Evolutionary conservation across 768 basidiomycete species (phyloP), one percentile per base, ranked within the genome.

Genomic region (Hydnomerulius pinastri): DNA sequence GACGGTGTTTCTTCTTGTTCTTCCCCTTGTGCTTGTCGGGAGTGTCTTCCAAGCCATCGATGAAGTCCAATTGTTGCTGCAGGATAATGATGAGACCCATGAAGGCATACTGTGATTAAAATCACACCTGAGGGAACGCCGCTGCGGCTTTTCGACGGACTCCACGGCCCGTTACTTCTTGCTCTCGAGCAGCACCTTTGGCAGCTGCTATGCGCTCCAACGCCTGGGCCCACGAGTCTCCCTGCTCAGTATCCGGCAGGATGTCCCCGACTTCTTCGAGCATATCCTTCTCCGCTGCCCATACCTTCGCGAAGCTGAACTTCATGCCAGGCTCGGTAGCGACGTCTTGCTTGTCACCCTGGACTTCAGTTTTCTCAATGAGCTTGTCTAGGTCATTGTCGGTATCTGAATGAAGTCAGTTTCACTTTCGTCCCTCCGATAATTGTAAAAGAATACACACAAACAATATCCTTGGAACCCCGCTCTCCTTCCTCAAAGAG

Each of bases 221-320:
- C 9, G 90, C 82, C 46, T 81, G 78, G 10, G 86, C 79, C 93
- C 92, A 95, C n/a, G 91, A 90, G 65, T 92, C 86, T 25, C 73
- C 76, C 47, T 84, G 77, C 39, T 82, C 83, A 13, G 64, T 54
- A 4, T 71, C 73, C 2, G 64, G 64, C 4, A 74, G 60, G 6
- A 71, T 74, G 39, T 87, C 87, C 28, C 71, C 76, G 18, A 91
- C 63, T 13, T 90, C 87, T 62, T 87, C 87, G 41, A 90, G 67
- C 3, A 73, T 61, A 46, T 86, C 86, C 62, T 87, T 86, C 52
- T 87, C 83, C 20, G 87, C 83, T 1, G 87, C 82, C 95, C 95
- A 98, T 36, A 98, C 79, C 66, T 95, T 94, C 10, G 95, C 93
- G 61, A 95, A 96, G 6, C 81, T 81, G 65, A 98, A 97, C 8